Base-by-base conservation (phyloP, 768 basidiomycete genomes). In the Tulasnella sp. region DNA sequence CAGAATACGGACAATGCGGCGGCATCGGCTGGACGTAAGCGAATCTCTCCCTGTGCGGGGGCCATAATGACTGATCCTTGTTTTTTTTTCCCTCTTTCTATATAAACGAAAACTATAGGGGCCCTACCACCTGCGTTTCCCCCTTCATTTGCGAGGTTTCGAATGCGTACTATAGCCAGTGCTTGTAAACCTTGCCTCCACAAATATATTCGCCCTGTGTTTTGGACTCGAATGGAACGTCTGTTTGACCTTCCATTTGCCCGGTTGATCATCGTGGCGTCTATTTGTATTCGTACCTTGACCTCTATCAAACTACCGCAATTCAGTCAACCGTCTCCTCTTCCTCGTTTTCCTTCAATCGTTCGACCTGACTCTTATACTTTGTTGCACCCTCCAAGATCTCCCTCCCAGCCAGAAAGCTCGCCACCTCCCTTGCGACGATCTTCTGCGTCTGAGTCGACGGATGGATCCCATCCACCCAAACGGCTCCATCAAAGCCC, bases 381-480 rank as follows among this genome's bases (percentile, higher is more conserved):
- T 15, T 38, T 38, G 54, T 21, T 25, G 42, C 24, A 25, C 44
- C 42, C 25, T 46, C 54, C 10, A 22, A 34, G n/a, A 56, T 43
- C 19, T 46, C 44, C 15, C 29, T 29, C 2, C 57, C 57, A 27
- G 46, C 27, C 53, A 79, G 63, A 62, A 78, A 78, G 9, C 67
- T 67, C 11, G 71, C 68, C 12, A 80, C 8, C 38, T 74, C 73
- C n/a, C 66, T 66, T 1, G 80, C 79, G 17, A 81, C 62, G 48
- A 76, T 65, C 29, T 75, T 71, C 62, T 81, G 80, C 43, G 81
- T 73, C 59, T 66, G 70, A 58, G 74, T 76, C 0, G 79, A 77
- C 0, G 80, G 79, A 65, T 82, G 81, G 43, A 82, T 61, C 19
- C 71, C 66, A 64, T 82, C 81, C 17, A 71, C 65, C 80, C 80